phyloP scores from a whole-genome alignment of 2,329 filamentous ascomycete species.

The Orbilia oligospora region DNA sequence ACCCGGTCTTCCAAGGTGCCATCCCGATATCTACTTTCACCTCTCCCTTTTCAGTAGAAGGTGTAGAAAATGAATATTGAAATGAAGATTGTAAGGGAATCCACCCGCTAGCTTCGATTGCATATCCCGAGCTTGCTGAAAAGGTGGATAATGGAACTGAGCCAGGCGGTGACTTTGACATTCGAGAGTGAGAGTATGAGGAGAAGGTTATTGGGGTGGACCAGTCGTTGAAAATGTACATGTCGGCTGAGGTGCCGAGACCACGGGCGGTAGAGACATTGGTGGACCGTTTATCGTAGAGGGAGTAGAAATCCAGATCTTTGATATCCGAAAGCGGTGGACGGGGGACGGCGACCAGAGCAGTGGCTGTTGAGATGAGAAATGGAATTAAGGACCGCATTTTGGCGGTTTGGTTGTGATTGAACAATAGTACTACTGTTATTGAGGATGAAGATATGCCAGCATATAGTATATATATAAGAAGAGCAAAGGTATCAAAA shows the following conservation, averaged over 20 bases:
- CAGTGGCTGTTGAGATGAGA: slow-evolving; percentile 4
- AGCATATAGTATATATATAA: neutral
- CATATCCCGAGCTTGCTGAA: slow-evolving; percentile 31
- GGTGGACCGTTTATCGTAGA: slow-evolving; percentile 12
- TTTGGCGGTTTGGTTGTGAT: neutral
- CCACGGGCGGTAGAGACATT: slow-evolving; percentile 28
- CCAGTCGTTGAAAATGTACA: slow-evolving; percentile 59
- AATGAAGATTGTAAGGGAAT: slow-evolving; percentile 48
- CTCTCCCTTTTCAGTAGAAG: slow-evolving; percentile 10
- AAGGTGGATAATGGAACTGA: slow-evolving; percentile 8
- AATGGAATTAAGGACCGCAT: slow-evolving; percentile 26
- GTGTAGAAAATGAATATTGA: slow-evolving; percentile 3
- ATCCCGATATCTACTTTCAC: slow-evolving; percentile 46
- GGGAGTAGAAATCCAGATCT: slow-evolving; percentile 4
- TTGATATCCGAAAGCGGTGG: neutral
- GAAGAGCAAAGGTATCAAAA: neutral
- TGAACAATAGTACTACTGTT: neutral
- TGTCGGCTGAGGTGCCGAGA: slow-evolving; percentile 53
- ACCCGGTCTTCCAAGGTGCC: slow-evolving; percentile 45
- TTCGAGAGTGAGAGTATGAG: slow-evolving; percentile 15
- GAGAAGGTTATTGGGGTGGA: slow-evolving; percentile 18
- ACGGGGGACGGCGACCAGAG: slow-evolving; percentile 38
- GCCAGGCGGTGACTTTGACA: slow-evolving; percentile 40
- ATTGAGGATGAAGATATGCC: neutral
- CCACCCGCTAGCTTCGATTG: slow-evolving; percentile 50